These are phyloP conservation scores for Paralagenidium karlingii DNA, from an alignment of 352 stramenopile species.

Conservation along the genomic window DNA sequence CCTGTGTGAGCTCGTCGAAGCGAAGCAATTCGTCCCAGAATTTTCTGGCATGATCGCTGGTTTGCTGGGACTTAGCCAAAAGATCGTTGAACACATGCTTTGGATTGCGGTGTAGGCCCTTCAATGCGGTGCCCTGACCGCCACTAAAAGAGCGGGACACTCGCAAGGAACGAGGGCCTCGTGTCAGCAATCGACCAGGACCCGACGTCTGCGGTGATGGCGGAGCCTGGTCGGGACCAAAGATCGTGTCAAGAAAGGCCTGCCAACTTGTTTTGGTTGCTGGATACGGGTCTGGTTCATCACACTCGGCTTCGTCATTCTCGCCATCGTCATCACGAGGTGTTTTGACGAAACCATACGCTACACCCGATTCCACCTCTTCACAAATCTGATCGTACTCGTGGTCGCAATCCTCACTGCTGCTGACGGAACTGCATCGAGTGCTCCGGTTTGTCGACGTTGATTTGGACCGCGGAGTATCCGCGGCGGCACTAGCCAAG, in stretches of 20 bases:
- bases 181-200: no score
- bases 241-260: neutral
- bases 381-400: neutral
- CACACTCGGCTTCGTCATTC: constrained; percentile 1
- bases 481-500: no score
- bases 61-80: constrained; percentile 42
- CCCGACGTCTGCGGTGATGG: neutral
- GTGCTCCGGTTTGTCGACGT: neutral
- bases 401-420: neutral
- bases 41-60: constrained; percentile 29
- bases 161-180: no score
- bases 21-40: constrained; percentile 70
- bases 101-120: constrained; percentile 9
- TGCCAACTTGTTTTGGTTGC: neutral
- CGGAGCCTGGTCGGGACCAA: neutral
- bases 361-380: no score
- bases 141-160: no score
- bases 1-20: constrained; percentile 51
- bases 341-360: no score
- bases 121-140: neutral
- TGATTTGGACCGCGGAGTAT: neutral
- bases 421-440: neutral
- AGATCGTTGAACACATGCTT: constrained; percentile 55
- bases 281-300: neutral
- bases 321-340: neutral